Percentiles rank a stretch among this genome's conserved stretches.
These are phyloP conservation scores for Venturia oleaginea DNA, from an alignment of 2,329 filamentous ascomycete species.

Conservation along the genomic window DNA sequence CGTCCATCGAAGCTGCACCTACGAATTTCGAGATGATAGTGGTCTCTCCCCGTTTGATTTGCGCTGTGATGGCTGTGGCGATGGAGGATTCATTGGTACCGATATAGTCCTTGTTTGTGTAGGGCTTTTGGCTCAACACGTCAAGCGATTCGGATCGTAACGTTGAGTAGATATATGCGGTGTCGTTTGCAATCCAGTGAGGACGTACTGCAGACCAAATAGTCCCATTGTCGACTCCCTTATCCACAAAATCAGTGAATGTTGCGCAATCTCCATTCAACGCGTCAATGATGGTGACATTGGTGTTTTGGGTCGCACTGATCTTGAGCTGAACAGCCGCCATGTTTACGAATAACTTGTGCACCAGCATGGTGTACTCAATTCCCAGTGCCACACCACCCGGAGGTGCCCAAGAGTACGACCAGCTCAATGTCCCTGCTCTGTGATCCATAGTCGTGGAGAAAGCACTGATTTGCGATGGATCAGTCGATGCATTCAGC, in stretches of 20 bases:
- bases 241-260: slow-evolving; percentile 49
- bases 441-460: slow-evolving; percentile 53
- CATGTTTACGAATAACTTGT: slow-evolving; percentile 54
- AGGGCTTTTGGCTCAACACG: slow-evolving; percentile 33
- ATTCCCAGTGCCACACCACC: slow-evolving; percentile 44
- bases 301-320: slow-evolving; percentile 42
- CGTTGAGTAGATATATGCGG: slow-evolving; percentile 50
- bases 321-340: slow-evolving; percentile 53
- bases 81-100: slow-evolving; percentile 54
- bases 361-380: slow-evolving; percentile 56
- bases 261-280: slow-evolving; percentile 61
- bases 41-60: slow-evolving; percentile 43
- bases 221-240: slow-evolving; percentile 40
- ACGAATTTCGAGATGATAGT: slow-evolving; percentile 57
- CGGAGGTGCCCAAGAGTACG: slow-evolving; percentile 55
- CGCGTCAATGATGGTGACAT: slow-evolving; percentile 55
- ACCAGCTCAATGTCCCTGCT: slow-evolving; percentile 54
- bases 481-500: slow-evolving; percentile 53
- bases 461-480: slow-evolving; percentile 51
- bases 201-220: slow-evolving; percentile 61
- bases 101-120: slow-evolving; percentile 40
- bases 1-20: slow-evolving; percentile 59
- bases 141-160: slow-evolving; percentile 39
- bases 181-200: slow-evolving; percentile 51
- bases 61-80: slow-evolving; percentile 49